Conservation (phyloP, 1,139 yeast species). For the Debaryomycetaceae sp. region DNA sequence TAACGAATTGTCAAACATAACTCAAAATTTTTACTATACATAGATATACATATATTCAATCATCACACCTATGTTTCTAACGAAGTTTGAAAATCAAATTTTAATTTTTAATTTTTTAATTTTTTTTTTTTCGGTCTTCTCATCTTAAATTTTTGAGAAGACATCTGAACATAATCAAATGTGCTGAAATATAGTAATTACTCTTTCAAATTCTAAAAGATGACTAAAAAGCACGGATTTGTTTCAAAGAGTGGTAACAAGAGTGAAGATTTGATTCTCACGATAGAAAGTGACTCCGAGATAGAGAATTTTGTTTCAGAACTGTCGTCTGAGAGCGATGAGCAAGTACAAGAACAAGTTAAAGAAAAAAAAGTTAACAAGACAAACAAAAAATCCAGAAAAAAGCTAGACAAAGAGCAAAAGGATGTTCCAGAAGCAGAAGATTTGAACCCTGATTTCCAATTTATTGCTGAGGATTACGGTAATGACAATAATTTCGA, state of each 20-base stretch:
- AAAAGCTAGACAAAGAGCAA: slow-evolving; percentile 22
- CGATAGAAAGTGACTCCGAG: slow-evolving; percentile 68
- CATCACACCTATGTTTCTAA: too few species aligned
- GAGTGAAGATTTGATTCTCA: slow-evolving; percentile 27
- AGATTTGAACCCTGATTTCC: slow-evolving; percentile 71
- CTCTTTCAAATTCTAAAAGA: too few species aligned
- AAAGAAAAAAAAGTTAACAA: slow-evolving; percentile 17
- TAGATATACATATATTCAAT: slow-evolving; percentile 10
- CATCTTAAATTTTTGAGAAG: slow-evolving; percentile 8
- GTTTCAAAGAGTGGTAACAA: background rate
- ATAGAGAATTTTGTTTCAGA: slow-evolving; percentile 16
- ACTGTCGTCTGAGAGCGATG: slow-evolving; percentile 24
- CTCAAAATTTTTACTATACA: slow-evolving; percentile 43
- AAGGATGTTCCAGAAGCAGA: slow-evolving; percentile 35
- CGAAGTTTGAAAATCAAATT: background rate
- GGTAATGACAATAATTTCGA: slow-evolving; percentile 49
- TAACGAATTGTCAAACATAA: slow-evolving; percentile 36
- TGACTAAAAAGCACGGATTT: slow-evolving; percentile 1
- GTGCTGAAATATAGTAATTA: too few species aligned
- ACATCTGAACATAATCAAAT: too few species aligned
- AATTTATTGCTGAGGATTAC: slow-evolving; percentile 60
- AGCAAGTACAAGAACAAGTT: slow-evolving; percentile 15
- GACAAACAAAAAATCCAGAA: slow-evolving; percentile 12
- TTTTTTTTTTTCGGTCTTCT: slow-evolving; percentile 7
- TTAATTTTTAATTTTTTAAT: background rate